Base-by-base conservation (phyloP, 352 stramenopile genomes). In the Paralagenidium karlingii region DNA sequence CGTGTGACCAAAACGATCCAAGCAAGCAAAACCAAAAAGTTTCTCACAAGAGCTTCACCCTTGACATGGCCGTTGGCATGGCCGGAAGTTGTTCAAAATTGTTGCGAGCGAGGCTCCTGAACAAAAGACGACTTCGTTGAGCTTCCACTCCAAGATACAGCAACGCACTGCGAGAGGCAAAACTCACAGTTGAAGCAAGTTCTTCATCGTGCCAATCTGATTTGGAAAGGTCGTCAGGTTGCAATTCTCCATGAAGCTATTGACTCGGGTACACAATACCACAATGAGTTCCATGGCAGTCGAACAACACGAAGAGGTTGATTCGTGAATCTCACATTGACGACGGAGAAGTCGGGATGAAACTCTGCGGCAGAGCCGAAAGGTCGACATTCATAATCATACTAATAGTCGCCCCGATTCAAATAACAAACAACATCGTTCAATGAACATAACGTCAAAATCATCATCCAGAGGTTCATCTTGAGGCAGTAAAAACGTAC, bases 231-330 rank as follows among this genome's bases (percentile, higher is more conserved):
- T 54, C 18, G 42, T 68, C 37, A 86, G 53, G 32, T 70, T 67
- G 49, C 73, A 86, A 50, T 86, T 86, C 19, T 82, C 60, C 48
- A 86, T 61, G 1, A 61, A 60, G 13, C 70, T 85, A 28, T 16
- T 1, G 15, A 27, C 13, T 20, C 16, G 4, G 29, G 25, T 32
- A 24, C 12, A 30, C 19, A 12, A 24, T 39, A n/a, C 40, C 42
- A 11, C 15, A 33, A 48, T 18, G 12, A 24, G 3, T 34, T 42
- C 45, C 3, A 29, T 34, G 25, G 34, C 22, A 12, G 40, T 38
- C 4, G 26, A 41, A 3, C 7, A 34, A 19, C 22, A 3, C 6
- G 8, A 7, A 20, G 36, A 26, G 20, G 6, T 24, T 8, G 18
- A 3, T 8, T 3, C 22, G 36, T 8, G 15, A 7, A 15, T 8